Conservation (phyloP, 75 land plant genomes). For the Cryptomeria japonica region DNA sequence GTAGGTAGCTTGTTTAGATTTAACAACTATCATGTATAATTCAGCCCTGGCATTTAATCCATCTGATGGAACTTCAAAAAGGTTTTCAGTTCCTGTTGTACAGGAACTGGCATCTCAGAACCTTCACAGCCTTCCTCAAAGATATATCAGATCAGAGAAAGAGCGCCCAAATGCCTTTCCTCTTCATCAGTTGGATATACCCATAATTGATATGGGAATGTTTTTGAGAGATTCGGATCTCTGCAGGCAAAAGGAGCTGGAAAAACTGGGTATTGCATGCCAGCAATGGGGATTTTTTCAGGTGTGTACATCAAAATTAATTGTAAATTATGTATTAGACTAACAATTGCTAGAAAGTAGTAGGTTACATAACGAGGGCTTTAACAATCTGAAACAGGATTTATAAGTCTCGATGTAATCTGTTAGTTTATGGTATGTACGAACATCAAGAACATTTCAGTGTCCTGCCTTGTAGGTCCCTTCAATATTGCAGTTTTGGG, state of each 20-base stretch:
- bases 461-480: no score
- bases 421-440: no score
- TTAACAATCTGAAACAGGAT: no score
- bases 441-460: no score
- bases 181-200: background rate
- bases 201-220: background rate
- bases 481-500: no score
- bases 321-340: background rate
- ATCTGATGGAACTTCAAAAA: background rate
- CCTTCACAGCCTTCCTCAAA: background rate
- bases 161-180: background rate
- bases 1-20: background rate
- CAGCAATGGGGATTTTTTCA: constrained; percentile 10
- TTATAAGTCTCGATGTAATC: no score
- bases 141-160: constrained; percentile 1
- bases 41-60: background rate
- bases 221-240: background rate
- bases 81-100: background rate
- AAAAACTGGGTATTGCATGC: background rate
- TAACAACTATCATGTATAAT: background rate
- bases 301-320: background rate
- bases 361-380: no score
- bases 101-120: background rate
- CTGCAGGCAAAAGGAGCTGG: background rate
- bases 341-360: no score